A percentile compares a stretch with the other conserved stretches of the same genome.
Evolutionary conservation across 352 stramenopile species (phyloP).

Genomic region (Pythium scleroteichum): DNA sequence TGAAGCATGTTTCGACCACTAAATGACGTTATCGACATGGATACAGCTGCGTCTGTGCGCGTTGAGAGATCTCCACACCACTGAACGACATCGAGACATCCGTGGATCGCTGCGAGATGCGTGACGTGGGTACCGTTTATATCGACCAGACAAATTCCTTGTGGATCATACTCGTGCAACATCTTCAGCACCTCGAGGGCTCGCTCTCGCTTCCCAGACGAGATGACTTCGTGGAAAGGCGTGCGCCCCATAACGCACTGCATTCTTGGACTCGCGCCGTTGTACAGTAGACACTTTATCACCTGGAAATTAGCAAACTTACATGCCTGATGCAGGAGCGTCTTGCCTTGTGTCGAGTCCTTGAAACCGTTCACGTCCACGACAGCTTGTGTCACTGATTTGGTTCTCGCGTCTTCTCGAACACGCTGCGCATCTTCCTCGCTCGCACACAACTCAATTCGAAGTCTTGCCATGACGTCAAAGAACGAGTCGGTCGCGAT

Average conservation of each 20-base stretch:
- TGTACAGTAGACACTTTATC: constrained; percentile 55
- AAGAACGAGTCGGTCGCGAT: constrained; percentile 25
- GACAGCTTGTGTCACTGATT: not conserved
- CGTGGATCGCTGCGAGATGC: constrained; percentile 69
- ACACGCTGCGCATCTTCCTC: constrained; percentile 19
- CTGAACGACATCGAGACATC: constrained; percentile 54
- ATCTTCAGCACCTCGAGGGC: constrained; percentile 47
- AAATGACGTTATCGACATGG: constrained; percentile 55
- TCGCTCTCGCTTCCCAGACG: constrained; percentile 26
- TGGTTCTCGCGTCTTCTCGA: not conserved
- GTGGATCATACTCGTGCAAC: constrained; percentile 54
- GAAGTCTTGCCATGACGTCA: constrained; percentile 9
- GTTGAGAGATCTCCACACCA: constrained; percentile 41
- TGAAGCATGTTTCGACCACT: constrained; percentile 67
- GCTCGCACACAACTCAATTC: constrained; percentile 22
- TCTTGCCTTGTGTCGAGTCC: constrained; percentile 49
- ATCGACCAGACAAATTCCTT: constrained; percentile 46
- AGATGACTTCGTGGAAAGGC: constrained; percentile 59
- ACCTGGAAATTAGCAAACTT: constrained; percentile 50
- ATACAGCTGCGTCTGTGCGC: constrained; percentile 16
- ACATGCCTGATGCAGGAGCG: constrained; percentile 67
- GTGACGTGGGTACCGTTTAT: constrained; percentile 61
- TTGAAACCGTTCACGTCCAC: constrained; percentile 48
- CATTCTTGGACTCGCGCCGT: constrained; percentile 41
- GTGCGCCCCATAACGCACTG: constrained; percentile 54